These are phyloP conservation scores for Aristolochia contorta DNA, from an alignment of 164 flowering plant species.

Conservation along the genomic window DNA sequence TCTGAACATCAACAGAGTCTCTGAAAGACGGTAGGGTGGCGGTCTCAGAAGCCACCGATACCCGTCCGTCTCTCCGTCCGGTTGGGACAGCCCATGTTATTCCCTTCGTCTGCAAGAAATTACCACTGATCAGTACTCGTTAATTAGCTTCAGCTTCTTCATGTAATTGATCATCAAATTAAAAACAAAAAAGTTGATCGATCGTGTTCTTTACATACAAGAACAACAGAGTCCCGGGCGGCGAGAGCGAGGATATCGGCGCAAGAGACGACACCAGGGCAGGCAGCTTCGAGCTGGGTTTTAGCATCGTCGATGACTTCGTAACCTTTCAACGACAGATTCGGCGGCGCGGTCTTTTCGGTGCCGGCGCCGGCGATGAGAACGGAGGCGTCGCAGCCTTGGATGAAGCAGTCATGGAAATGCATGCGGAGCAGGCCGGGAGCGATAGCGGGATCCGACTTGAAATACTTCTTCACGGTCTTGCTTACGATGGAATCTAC, in stretches of 20 bases:
- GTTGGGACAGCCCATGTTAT: slow-evolving; percentile 40
- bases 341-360: slow-evolving; percentile 41
- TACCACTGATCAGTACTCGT: no score
- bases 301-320: slow-evolving; percentile 60
- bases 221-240: slow-evolving; percentile 50
- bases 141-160: no score
- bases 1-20: slow-evolving; percentile 36
- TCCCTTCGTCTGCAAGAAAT: slow-evolving; percentile 34
- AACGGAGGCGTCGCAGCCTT: slow-evolving; percentile 62
- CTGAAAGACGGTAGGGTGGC: slow-evolving; percentile 27
- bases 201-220: slow-evolving; percentile 32
- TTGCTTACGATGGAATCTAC: slow-evolving; percentile 36
- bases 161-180: no score
- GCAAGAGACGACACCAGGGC: slow-evolving; percentile 69
- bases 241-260: slow-evolving; percentile 63
- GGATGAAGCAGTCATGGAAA: slow-evolving; percentile 68
- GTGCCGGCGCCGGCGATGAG: slow-evolving; percentile 33
- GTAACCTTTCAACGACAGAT: slow-evolving; percentile 30
- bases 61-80: slow-evolving; percentile 47
- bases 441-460: slow-evolving; percentile 28
- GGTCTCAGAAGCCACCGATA: slow-evolving; percentile 42
- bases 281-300: slow-evolving; percentile 35
- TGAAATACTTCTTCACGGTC: slow-evolving; percentile 25
- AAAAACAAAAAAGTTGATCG: no score
- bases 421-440: slow-evolving; percentile 52